phyloP scores from a whole-genome alignment of 345 rosid genomes.

The Camelina neglecta region DNA sequence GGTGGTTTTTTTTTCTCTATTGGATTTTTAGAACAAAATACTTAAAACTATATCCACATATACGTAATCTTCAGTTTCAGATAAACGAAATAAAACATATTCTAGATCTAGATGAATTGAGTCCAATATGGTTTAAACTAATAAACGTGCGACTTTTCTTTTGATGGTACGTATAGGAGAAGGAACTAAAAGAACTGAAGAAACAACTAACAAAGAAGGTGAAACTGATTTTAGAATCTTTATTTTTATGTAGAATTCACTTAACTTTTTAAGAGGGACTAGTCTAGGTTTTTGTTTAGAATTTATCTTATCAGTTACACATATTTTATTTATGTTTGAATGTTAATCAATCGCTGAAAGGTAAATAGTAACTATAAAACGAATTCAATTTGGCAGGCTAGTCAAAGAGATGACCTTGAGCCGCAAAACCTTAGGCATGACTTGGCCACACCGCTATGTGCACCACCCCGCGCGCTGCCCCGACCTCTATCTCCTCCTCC shows the following conservation, averaged over 20 bases:
- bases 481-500: conserved; percentile 41
- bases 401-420: conserved; percentile 43
- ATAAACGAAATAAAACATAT: not conserved
- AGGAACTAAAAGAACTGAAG: conserved; percentile 58
- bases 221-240: not conserved
- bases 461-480: conserved; percentile 32
- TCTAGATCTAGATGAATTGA: not conserved
- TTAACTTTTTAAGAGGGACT: not conserved
- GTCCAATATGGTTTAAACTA: not conserved
- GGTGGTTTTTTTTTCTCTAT: not conserved
- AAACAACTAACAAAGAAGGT: conserved; percentile 67
- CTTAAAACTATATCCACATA: not conserved
- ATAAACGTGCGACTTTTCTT: not conserved
- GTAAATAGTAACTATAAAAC: conserved; percentile 48
- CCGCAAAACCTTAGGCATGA: conserved; percentile 42
- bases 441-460: conserved; percentile 30
- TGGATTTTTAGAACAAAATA: not conserved
- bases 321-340: not conserved
- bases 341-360: not conserved
- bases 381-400: conserved; percentile 31
- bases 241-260: not conserved
- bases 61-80: not conserved
- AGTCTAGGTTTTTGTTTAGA: not conserved
- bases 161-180: conserved; percentile 54
- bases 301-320: not conserved